Evolutionary conservation across 352 stramenopile species (phyloP).

Genomic region (Pythium biforme): DNA sequence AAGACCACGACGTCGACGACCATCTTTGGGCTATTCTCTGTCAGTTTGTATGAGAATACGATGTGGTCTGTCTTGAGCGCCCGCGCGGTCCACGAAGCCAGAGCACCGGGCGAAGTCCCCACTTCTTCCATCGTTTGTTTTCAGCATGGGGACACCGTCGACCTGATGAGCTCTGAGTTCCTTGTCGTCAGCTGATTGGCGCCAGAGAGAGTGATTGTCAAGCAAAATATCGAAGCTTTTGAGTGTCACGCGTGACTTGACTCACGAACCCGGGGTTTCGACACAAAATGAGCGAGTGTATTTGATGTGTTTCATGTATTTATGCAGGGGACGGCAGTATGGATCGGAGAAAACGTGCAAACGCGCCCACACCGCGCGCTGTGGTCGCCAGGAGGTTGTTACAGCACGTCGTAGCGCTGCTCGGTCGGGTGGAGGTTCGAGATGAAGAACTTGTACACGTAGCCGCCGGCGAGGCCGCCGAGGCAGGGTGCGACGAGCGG

Average conservation of each 20-base stretch:
- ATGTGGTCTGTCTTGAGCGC: no score
- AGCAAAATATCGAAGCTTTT: background rate
- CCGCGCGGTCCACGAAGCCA: no score
- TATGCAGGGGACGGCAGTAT: no score
- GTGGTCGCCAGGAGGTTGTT: background rate
- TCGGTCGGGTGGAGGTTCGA: constrained; percentile 41
- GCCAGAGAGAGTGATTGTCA: background rate
- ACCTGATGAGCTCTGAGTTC: background rate
- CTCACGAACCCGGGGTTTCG: no score
- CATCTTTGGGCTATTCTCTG: no score
- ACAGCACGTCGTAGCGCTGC: constrained; percentile 9
- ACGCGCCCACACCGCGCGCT: no score
- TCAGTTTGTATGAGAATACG: no score
- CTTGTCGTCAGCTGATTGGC: background rate
- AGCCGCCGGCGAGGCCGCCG: constrained; percentile 38
- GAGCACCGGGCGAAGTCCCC: no score
- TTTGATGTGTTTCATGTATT: no score
- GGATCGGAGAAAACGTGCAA: no score
- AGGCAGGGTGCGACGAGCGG: constrained; percentile 44
- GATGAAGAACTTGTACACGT: constrained; percentile 45
- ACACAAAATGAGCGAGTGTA: no score
- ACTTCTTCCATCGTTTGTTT: background rate
- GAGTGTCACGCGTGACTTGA: no score
- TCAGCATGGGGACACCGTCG: background rate
- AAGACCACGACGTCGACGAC: constrained; percentile 70